These are phyloP conservation scores for Theobroma cacao DNA, from an alignment of 345 rosid species.

Conservation along the genomic window DNA sequence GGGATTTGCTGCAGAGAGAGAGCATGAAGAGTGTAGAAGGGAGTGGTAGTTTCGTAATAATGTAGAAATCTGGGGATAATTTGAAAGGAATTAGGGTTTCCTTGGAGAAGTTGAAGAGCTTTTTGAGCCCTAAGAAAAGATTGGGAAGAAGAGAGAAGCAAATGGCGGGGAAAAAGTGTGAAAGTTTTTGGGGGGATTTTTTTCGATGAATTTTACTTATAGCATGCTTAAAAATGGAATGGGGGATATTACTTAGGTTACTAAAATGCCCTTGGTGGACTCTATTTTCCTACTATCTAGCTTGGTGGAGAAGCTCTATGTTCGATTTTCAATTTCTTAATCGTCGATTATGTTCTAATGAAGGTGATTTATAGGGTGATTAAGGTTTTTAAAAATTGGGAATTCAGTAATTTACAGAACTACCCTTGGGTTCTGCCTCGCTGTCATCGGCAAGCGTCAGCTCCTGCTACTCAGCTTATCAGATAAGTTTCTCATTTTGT, in stretches of 20 bases:
- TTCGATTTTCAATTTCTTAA: not conserved
- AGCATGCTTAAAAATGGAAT: not conserved
- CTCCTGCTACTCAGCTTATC: not conserved
- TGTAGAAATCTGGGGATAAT: conserved; percentile 16
- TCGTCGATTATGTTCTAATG: not conserved
- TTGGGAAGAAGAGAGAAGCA: conserved; percentile 27
- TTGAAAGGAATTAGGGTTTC: conserved; percentile 27
- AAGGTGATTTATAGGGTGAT: not conserved
- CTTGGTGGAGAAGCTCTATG: not conserved
- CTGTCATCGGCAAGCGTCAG: not conserved
- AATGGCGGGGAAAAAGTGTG: conserved; percentile 77
- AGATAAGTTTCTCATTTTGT: not conserved
- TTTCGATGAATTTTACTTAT: not conserved
- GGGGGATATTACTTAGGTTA: not conserved
- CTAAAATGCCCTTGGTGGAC: conserved; percentile 1
- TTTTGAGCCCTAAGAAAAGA: conserved; percentile 45
- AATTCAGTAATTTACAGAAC: not conserved
- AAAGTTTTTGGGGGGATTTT: conserved; percentile 25
- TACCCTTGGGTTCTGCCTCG: not conserved
- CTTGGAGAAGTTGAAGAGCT: not conserved
- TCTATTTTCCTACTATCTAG: not conserved
- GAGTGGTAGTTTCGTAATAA: conserved; percentile 20
- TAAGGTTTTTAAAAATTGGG: not conserved
- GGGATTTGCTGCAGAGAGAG: conserved; percentile 12
- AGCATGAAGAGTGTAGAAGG: conserved; percentile 37